Evolutionary conservation across 2,329 filamentous ascomycete species (phyloP), one percentile per base, ranked within the genome.

Genomic region (Tetracladium maxilliforme): DNA sequence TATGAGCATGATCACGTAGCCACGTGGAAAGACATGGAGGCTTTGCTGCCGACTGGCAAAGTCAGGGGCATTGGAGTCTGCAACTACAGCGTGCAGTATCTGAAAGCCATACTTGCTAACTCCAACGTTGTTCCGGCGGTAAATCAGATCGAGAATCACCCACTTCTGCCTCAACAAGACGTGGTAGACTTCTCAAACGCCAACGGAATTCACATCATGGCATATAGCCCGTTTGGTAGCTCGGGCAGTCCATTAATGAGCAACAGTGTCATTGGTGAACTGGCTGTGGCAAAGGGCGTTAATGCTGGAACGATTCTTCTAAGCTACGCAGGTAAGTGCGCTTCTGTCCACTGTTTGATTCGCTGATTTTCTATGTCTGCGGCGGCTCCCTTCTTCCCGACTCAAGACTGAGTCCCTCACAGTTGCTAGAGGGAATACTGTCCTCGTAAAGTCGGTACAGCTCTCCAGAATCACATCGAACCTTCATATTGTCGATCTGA

Each of bases 91-190:
- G 33, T 41, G 19, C 27, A 30, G 26, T 44, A 51, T 27, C 31
- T 57, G 6, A 34, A 47, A 24, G 35, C 47, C 16, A 35, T 56
- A 10, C 31, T 52, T n/a, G 30, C 48, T 14, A 40, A 56, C 18
- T 54, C 55, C 17, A 50, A 44, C 6, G 42, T 69, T 22, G 40
- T 53, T 1, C 68, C 69, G 5, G 57, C 59, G 2, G 59, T 61
- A 23, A 70, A 73, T 42, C 68, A 74, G 47, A 62, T 72, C 33
- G 66, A 72, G 45, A 53, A 65, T 26, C 65, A 74, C 42, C 67
- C 68, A 1, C 63, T 59, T 22, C 48, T 70, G 10, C 65, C 60
- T 18, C 66, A 70, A 36, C 46, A 54, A 29, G 56, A 63, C 27
- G 59, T 61, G 35, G 43, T 65, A 15, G 49, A 59, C 24, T 63